Base-by-base conservation (phyloP, 2,329 filamentous ascomycete species). In the Aureobasidium sp. region DNA sequence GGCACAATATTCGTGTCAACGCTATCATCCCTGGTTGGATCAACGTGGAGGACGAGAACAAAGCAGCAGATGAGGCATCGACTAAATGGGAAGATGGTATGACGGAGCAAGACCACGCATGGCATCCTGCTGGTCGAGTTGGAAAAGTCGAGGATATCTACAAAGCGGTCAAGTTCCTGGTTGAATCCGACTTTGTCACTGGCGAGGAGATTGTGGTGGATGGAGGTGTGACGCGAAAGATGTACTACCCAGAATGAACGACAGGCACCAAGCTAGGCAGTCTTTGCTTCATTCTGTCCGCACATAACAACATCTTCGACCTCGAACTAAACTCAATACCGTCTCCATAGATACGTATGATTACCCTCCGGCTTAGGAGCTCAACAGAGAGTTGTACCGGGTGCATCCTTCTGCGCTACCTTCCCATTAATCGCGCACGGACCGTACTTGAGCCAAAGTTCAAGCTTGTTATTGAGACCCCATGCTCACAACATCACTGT, bases 21-120 rank as follows among this genome's bases (percentile, higher is more conserved):
- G 75, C 78, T 0, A 77, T 82, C 17, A 67, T 81, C 37, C 80
- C 79, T 0, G 80, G 80, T 0, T 82, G 80, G 80, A 80, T 83
- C 51, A 74, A 81, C 66, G 80, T 82, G 8, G 70, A 67, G 51
- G 72, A 80, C 50, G 76, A 79, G 68, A 74, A 70, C 46, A 71
- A 72, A 64, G 67, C 68, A 42, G 77, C 70, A 2, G 77, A 82
- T 66, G 74, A 76, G 66, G 68, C 72, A 44, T 73, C 73, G 0
- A 64, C 56, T 52, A 64, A 64, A 37, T 82, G 79, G 80, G 78
- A 80, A 63, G 76, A 79, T 4, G 78, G 76, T 0, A 66, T 82
- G 65, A 74, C 68, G 1, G 70, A 75, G 62, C 74, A 75, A 42
- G 80, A 83, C 64, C 74, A 76, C 32, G 63, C 68, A 56, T 82